Base-by-base conservation (phyloP, 768 basidiomycete genomes). In the Phanerochaete sordida region DNA sequence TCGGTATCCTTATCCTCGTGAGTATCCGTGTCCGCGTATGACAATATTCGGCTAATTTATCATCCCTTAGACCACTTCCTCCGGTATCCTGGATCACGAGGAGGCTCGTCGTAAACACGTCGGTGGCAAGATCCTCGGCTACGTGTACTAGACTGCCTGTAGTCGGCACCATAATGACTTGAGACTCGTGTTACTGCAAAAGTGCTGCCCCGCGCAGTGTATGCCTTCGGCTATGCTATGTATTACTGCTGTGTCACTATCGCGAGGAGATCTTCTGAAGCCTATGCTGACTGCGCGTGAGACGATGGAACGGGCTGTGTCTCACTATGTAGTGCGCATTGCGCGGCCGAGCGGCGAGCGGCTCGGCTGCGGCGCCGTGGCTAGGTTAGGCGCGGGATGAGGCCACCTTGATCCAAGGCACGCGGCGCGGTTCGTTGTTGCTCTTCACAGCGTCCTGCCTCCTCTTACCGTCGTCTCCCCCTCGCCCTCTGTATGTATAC, bases 101-200 rank as follows among this genome's bases (percentile, higher is more conserved):
- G 96, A 98, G 82, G 96, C 96, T 48, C 88, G 96, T 79, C 88
- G 95, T 71, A 98, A 98, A 82, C 95, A 96, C 78, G 87, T 97
- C 61, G 95, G 94, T 77, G 95, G 95, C 62, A 97, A 97, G 80
- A 83, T 97, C 62, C 79, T 95, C 54, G 93, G 93, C 63, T 96
- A 93, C 74, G 90, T 93, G 62, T 95, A 95, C 78, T 95, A 91
- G 79, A 24, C 26, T n/a, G 11, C 24, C 1, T 24, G 8, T 23
- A 19, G 8, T 43, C 19, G 5, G 8, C 19, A 51, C 4, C n/a
- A n/a, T n/a, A n/a, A n/a, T n/a, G n/a, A n/a, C n/a, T n/a, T n/a
- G n/a, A n/a, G n/a, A n/a, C n/a, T n/a, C n/a, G n/a, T n/a, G n/a
- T n/a, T n/a, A n/a, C n/a, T n/a, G n/a, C 26, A 30, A 57, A 48